A percentile compares a stretch with the other conserved stretches of the same genome.
phyloP scores from a whole-genome alignment of 306 rosid species.

The Amphicarpaea edgeworthii region DNA sequence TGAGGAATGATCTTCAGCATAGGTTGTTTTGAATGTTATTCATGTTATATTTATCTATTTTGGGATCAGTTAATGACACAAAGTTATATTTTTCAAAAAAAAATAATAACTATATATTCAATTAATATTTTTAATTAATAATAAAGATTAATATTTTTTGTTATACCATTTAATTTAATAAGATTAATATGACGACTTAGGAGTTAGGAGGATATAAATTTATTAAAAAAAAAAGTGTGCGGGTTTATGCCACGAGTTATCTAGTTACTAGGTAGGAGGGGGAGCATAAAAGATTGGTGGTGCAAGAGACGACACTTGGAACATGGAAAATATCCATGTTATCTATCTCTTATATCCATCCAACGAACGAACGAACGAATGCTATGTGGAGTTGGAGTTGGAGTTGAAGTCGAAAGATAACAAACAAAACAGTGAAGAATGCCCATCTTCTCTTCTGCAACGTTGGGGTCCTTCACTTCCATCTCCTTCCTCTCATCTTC shows the following conservation, averaged over 20 bases:
- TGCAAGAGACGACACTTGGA: slow-evolving; percentile 36
- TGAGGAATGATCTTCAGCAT: too few relatives aligned
- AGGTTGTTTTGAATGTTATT: too few relatives aligned
- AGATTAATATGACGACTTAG: too few relatives aligned
- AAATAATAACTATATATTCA: too few relatives aligned
- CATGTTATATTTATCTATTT: too few relatives aligned
- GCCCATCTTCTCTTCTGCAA: slow-evolving; percentile 61
- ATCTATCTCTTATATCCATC: slow-evolving; percentile 26
- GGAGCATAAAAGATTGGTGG: slow-evolving; percentile 10
- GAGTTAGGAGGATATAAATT: too few relatives aligned
- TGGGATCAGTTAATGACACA: too few relatives aligned
- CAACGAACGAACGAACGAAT: not conserved
- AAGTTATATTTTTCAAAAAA: too few relatives aligned
- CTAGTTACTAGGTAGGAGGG: not conserved
- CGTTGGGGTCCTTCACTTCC: slow-evolving; percentile 56
- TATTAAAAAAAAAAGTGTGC: not conserved
- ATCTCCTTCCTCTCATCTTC: slow-evolving; percentile 54
- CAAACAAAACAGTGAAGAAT: slow-evolving; percentile 24
- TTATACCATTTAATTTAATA: too few relatives aligned
- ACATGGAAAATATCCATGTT: not conserved
- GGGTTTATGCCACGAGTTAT: not conserved
- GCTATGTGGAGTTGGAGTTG: not conserved
- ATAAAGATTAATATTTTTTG: too few relatives aligned
- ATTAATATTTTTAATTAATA: too few relatives aligned
- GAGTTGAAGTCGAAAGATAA: not conserved